Percentiles rank a stretch among this genome's conserved stretches.
phyloP scores from a whole-genome alignment of 2,329 filamentous ascomycete species.

The Fusarium sp. region DNA sequence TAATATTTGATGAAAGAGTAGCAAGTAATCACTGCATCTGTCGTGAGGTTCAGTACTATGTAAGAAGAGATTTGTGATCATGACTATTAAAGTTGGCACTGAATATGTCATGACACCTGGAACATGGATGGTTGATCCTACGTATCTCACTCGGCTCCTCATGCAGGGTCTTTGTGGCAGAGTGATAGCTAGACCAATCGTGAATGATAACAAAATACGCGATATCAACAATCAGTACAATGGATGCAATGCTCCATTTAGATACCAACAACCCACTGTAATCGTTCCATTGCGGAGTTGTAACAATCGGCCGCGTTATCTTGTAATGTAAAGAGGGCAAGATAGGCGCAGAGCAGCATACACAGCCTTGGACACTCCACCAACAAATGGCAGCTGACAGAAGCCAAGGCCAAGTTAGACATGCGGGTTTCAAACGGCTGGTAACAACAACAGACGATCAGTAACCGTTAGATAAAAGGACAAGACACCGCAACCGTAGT shows the following conservation, averaged over 20 bases:
- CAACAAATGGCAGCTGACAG: conserved; percentile 3
- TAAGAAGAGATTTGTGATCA: not conserved
- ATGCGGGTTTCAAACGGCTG: conserved; percentile 7
- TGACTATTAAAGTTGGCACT: not conserved
- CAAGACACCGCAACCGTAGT: not conserved
- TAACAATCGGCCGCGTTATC: conserved; percentile 16
- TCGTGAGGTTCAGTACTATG: not conserved
- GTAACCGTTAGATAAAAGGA: conserved; percentile 9
- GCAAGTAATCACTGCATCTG: too few relatives aligned
- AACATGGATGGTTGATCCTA: conserved; percentile 7
- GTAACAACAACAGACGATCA: not conserved
- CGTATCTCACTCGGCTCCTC: not conserved
- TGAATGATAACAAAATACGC: conserved; percentile 1
- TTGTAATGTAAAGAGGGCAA: not conserved
- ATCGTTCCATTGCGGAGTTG: not conserved
- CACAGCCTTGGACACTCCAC: not conserved
- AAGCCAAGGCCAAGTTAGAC: conserved; percentile 7
- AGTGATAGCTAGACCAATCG: conserved; percentile 14
- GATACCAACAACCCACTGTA: conserved; percentile 1
- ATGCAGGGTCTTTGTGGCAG: conserved; percentile 13
- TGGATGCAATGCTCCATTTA: conserved; percentile 9
- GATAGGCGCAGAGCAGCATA: not conserved
- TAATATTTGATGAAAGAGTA: too few relatives aligned
- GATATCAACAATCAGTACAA: not conserved
- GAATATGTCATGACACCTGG: conserved; percentile 1